These are phyloP conservation scores for Collybiopsis confluens DNA, from an alignment of 768 basidiomycete genomes.

Conservation along the genomic window DNA sequence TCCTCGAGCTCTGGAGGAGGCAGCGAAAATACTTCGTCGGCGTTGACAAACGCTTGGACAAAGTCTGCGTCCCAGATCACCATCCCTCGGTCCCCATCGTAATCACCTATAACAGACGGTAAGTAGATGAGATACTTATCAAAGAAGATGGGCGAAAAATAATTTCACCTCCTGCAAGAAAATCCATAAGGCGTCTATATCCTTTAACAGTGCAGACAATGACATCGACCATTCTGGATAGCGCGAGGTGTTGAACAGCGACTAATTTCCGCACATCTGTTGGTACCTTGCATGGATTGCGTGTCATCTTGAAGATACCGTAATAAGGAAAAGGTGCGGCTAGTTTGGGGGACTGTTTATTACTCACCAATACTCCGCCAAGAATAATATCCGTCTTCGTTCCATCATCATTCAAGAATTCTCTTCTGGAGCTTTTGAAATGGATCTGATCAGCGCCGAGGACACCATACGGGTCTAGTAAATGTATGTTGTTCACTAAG, in stretches of 20 bases:
- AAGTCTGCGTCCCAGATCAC: constrained; percentile 57
- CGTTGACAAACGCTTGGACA: constrained; percentile 51
- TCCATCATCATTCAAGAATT: constrained; percentile 38
- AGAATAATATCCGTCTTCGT: constrained; percentile 43
- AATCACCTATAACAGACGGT: too few relatives aligned
- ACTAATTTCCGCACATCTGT: constrained; percentile 63
- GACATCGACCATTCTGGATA: constrained; percentile 50
- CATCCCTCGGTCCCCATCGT: constrained; percentile 62
- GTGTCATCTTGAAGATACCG: constrained; percentile 38
- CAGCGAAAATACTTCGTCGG: constrained; percentile 41
- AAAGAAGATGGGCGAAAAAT: too few relatives aligned
- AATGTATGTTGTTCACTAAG: not conserved
- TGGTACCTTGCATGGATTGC: constrained; percentile 69
- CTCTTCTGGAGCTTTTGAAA: constrained; percentile 43
- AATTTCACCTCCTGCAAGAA: constrained; percentile 64
- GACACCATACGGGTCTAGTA: constrained; percentile 47
- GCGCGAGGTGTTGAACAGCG: constrained; percentile 48
- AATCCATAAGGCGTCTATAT: constrained; percentile 52
- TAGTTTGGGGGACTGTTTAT: too few relatives aligned
- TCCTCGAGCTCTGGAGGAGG: constrained; percentile 40
- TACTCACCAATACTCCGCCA: constrained; percentile 53
- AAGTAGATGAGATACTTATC: too few relatives aligned
- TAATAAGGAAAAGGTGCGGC: not conserved
- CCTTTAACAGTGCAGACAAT: constrained; percentile 56
- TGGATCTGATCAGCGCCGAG: constrained; percentile 54